phyloP scores from a whole-genome alignment of 2,329 filamentous ascomycete species.

The Colletotrichum spinosum region DNA sequence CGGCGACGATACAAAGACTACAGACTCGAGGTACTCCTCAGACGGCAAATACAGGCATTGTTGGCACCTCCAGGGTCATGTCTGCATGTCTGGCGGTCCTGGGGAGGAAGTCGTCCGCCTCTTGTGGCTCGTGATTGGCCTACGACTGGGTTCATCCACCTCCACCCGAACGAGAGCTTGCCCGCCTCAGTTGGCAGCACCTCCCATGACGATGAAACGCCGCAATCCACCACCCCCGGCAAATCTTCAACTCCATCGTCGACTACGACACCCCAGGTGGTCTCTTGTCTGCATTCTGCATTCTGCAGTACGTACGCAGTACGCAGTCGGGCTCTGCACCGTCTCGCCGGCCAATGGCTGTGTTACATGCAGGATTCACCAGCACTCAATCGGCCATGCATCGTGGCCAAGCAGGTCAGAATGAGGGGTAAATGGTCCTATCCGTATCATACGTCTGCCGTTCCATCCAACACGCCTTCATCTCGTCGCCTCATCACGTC shows the following conservation, averaged over 20 bases:
- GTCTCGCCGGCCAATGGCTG: no score
- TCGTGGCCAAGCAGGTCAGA: slow-evolving; percentile 18
- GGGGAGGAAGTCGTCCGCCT: background rate
- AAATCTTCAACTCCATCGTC: slow-evolving; percentile 32
- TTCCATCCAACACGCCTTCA: slow-evolving; percentile 28
- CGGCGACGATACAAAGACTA: no score
- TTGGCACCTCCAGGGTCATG: slow-evolving; percentile 24
- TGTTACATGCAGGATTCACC: background rate
- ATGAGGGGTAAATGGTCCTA: slow-evolving; percentile 34
- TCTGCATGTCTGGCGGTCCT: background rate
- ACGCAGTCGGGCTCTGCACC: no score
- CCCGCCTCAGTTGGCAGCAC: slow-evolving; percentile 33
- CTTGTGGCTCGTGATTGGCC: no score
- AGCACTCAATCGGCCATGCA: background rate
- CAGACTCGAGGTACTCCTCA: no score
- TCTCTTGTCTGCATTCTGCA: background rate
- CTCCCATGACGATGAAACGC: slow-evolving; percentile 27
- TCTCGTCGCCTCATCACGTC: slow-evolving; percentile 25
- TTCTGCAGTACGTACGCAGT: no score
- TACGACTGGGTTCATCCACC: slow-evolving; percentile 25
- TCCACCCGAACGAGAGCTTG: slow-evolving; percentile 27
- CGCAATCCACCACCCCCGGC: slow-evolving; percentile 15
- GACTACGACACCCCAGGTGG: background rate
- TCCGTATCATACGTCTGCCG: slow-evolving; percentile 27
- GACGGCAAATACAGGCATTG: no score